phyloP scores from a whole-genome alignment of 2,329 filamentous ascomycete species.

The Eurotiales sp. region DNA sequence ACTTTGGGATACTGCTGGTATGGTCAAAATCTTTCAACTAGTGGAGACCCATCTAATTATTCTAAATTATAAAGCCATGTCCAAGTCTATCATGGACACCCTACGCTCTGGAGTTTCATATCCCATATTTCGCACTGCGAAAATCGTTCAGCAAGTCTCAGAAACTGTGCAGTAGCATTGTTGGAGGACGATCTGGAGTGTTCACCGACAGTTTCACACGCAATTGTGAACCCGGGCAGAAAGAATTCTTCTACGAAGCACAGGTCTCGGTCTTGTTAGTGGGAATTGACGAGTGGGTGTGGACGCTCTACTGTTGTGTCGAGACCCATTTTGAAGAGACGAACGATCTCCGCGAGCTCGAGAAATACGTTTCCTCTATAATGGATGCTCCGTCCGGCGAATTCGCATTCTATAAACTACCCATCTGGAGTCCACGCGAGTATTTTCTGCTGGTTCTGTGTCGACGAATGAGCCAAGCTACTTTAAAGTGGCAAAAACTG shows the following conservation, averaged over 20 bases:
- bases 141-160: not conserved
- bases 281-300: constrained; percentile 4
- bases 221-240: not conserved
- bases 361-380: not conserved
- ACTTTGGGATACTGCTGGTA: constrained; percentile 5
- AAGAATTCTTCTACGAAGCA: constrained; percentile 1
- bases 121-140: not conserved
- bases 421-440: not conserved
- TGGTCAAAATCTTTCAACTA: too few relatives aligned
- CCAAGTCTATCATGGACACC: not conserved
- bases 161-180: not conserved
- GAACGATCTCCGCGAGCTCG: not conserved
- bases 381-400: constrained; percentile 1
- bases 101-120: not conserved
- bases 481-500: constrained; percentile 4
- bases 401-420: not conserved
- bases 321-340: not conserved
- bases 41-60: not conserved
- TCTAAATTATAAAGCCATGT: not conserved
- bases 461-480: not conserved
- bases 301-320: constrained; percentile 7
- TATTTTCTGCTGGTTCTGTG: constrained; percentile 1
- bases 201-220: not conserved
- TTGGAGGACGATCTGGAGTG: not conserved
- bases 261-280: constrained; percentile 1